Conservation (phyloP, 176 grass and related monocot genomes). For the Musa itinerans region DNA sequence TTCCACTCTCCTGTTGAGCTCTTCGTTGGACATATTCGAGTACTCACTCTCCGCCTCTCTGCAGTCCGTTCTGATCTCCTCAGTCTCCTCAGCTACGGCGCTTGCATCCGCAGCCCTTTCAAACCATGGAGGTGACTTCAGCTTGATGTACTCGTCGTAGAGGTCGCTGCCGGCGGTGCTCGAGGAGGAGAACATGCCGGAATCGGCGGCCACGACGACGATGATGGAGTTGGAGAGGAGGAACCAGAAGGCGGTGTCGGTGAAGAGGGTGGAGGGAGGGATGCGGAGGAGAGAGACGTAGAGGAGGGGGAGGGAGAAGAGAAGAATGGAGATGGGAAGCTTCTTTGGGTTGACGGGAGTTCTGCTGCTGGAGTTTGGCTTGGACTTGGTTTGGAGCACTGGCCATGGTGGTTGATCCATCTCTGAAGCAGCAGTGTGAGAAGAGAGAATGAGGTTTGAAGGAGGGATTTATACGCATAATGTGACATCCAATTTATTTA, state of each 20-base stretch:
- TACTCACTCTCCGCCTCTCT: background rate
- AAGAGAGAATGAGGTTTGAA: no score
- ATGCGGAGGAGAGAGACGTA: conserved; percentile 83
- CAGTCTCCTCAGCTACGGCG: background rate
- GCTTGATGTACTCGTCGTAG: conserved; percentile 8
- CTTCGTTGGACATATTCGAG: conserved; percentile 8
- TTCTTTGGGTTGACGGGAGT: conserved; percentile 18
- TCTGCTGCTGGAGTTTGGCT: conserved; percentile 10
- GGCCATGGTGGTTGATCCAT: no score
- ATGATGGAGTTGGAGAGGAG: conserved; percentile 97
- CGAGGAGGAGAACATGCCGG: conserved; percentile 43
- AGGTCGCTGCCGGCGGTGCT: background rate
- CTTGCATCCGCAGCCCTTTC: background rate
- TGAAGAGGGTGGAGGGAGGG: conserved; percentile 57
- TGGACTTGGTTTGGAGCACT: background rate
- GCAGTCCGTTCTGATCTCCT: background rate
- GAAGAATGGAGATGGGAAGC: conserved; percentile 75
- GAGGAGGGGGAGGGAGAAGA: conserved; percentile 65
- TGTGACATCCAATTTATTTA: no score
- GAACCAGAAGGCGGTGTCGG: conserved; percentile 99
- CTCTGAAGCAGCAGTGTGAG: no score
- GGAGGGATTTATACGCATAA: no score
- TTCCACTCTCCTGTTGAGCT: conserved; percentile 24
- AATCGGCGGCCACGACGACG: conserved; percentile 74
- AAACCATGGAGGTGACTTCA: background rate